Evolutionary conservation across 2,329 filamentous ascomycete genomes (phyloP).

Genomic region (Penicillium janthinellum): DNA sequence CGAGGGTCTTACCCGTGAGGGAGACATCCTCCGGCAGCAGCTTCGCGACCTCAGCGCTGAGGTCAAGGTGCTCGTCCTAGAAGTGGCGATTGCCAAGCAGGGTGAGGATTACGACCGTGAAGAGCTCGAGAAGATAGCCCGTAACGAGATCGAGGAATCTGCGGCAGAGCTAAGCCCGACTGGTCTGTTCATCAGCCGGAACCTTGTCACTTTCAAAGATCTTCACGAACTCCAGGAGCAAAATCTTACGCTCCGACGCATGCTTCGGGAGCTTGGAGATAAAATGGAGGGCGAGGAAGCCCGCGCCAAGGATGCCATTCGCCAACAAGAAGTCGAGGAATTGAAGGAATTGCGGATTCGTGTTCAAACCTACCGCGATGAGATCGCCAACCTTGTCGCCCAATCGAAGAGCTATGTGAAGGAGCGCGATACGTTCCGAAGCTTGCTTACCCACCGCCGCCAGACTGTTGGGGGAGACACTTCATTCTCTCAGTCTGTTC

Average conservation of each 20-base stretch:
- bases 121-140: constrained; percentile 75
- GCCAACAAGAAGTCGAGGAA: constrained; percentile 64
- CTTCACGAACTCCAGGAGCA: constrained; percentile 82
- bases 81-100: constrained; percentile 74
- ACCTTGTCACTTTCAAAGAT: constrained; percentile 86
- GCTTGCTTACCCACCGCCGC: constrained; percentile 79
- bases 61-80: constrained; percentile 86
- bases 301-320: constrained; percentile 58
- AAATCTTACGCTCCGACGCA: constrained; percentile 79
- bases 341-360: constrained; percentile 73
- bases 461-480: constrained; percentile 60
- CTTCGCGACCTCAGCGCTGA: constrained; percentile 87
- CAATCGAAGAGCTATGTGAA: constrained; percentile 92
- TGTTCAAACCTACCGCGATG: constrained; percentile 77
- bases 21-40: constrained; percentile 79
- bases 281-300: constrained; percentile 92
- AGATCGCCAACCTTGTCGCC: constrained; percentile 76
- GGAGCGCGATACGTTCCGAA: constrained; percentile 96
- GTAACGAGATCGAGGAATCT: constrained; percentile 72
- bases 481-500: constrained; percentile 72
- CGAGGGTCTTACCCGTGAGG: constrained; percentile 63
- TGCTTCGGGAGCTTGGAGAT: constrained; percentile 81
- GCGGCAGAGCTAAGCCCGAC: constrained; percentile 79
- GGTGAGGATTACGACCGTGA: constrained; percentile 75
- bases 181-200: constrained; percentile 83